Evolutionary conservation across 164 flowering plant genomes (phyloP).

Genomic region (Stephania yunnanensis): DNA sequence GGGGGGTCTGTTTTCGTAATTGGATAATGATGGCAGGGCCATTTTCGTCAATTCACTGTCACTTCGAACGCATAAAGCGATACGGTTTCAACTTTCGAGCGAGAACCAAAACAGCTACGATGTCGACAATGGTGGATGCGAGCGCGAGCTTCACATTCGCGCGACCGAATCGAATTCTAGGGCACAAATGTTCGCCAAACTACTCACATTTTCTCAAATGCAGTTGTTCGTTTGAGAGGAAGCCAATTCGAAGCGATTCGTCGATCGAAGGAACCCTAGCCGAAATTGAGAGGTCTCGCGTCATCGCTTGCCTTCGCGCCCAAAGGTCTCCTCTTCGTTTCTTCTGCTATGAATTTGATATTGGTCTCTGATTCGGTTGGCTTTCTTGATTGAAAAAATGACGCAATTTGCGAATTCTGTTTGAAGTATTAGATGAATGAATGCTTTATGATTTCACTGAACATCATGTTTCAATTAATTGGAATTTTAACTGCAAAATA

Average conservation of each 20-base stretch:
- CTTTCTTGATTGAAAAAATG: too few relatives aligned
- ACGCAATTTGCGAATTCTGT: too few relatives aligned
- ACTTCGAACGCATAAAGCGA: too few relatives aligned
- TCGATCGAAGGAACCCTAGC: neutral
- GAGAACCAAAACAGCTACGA: neutral
- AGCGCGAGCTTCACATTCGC: neutral
- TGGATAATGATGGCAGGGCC: too few relatives aligned
- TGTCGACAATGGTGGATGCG: neutral
- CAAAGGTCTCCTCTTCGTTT: neutral
- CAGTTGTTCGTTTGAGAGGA: neutral
- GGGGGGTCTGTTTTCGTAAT: too few relatives aligned
- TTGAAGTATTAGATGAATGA: too few relatives aligned
- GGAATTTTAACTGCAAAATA: too few relatives aligned
- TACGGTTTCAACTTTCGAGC: too few relatives aligned
- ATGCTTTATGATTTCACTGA: too few relatives aligned
- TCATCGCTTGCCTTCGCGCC: conserved; percentile 16
- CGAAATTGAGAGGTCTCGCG: conserved; percentile 9
- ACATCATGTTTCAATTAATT: neutral
- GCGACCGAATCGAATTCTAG: neutral
- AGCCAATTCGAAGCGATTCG: neutral
- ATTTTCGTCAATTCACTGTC: too few relatives aligned
- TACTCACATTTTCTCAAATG: neutral
- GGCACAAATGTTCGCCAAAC: neutral
- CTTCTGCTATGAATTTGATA: neutral
- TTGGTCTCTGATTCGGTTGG: too few relatives aligned